Conservation (phyloP, 352 stramenopile genomes). For the Globisporangium middletonii region DNA sequence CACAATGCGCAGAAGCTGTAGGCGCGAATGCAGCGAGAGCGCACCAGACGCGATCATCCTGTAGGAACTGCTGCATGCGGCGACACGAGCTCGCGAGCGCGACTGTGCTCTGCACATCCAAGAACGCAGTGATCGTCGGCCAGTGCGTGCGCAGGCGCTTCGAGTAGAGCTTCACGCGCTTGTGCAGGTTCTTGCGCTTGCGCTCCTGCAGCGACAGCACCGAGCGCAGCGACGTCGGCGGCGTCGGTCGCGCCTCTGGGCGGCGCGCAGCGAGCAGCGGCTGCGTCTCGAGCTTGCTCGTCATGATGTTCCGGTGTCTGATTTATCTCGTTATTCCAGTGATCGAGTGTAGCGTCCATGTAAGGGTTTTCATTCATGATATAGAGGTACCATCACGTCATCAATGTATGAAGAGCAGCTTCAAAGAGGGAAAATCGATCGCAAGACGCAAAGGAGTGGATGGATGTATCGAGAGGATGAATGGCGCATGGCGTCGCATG, state of each 20-base stretch:
- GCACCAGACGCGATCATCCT: constrained; percentile 40
- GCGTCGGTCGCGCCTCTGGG: not conserved
- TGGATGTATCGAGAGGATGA: no score
- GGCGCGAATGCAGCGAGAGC: not conserved
- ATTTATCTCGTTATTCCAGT: no score
- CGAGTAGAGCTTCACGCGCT: constrained; percentile 51
- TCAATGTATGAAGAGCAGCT: no score
- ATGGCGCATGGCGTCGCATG: no score
- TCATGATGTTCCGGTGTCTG: no score
- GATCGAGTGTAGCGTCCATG: no score
- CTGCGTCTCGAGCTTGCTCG: not conserved
- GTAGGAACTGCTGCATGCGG: constrained; percentile 30
- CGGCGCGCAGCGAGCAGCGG: not conserved
- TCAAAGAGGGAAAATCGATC: no score
- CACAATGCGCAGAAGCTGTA: not conserved
- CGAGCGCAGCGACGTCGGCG: constrained; percentile 14
- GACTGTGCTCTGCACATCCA: constrained; percentile 28
- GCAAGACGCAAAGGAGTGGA: no score
- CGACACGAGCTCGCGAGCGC: constrained; percentile 29
- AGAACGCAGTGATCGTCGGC: constrained; percentile 29
- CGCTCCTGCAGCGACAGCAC: constrained; percentile 28
- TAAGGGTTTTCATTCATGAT: no score
- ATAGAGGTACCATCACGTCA: no score
- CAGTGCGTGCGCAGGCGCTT: constrained; percentile 48
- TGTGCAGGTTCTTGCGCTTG: constrained; percentile 30